Evolutionary conservation across 768 basidiomycete species (phyloP).

Genomic region (Tricholoma furcatifolium): DNA sequence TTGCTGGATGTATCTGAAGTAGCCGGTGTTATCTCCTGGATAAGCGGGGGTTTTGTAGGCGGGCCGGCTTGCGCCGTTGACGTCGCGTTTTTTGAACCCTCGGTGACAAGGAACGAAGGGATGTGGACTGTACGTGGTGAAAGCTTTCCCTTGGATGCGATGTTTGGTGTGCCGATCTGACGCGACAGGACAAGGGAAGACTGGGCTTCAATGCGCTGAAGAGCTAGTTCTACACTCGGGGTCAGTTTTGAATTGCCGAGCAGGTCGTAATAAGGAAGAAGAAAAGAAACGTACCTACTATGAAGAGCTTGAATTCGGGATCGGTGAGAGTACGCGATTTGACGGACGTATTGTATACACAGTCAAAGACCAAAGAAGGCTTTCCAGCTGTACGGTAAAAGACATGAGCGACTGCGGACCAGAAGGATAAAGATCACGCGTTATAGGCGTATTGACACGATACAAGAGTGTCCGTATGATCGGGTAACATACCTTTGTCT

Average conservation of each 20-base stretch:
- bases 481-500: conserved; percentile 60
- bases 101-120: conserved; percentile 39
- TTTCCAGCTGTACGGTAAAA: conserved; percentile 59
- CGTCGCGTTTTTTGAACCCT: conserved; percentile 6
- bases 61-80: neutral
- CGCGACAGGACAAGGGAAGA: conserved; percentile 61
- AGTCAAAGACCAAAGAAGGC: conserved; percentile 69
- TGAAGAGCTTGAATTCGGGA: conserved; percentile 63
- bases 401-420: neutral
- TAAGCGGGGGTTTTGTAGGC: conserved; percentile 35
- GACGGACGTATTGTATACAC: conserved; percentile 58
- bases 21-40: conserved; percentile 39
- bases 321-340: conserved; percentile 61
- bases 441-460: conserved; percentile 8
- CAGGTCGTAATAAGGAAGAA: neutral
- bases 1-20: conserved; percentile 12
- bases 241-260: neutral
- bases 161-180: conserved; percentile 72
- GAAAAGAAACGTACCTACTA: conserved; percentile 55
- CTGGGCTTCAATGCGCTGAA: conserved; percentile 68
- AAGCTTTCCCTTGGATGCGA: conserved; percentile 72
- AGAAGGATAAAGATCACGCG: conserved; percentile 1
- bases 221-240: conserved; percentile 52
- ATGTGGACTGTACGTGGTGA: conserved; percentile 55
- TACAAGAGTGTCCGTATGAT: neutral